These are phyloP conservation scores for Reticulascus tulasneorum DNA, from an alignment of 2,329 filamentous ascomycete genomes.

Conservation along the genomic window DNA sequence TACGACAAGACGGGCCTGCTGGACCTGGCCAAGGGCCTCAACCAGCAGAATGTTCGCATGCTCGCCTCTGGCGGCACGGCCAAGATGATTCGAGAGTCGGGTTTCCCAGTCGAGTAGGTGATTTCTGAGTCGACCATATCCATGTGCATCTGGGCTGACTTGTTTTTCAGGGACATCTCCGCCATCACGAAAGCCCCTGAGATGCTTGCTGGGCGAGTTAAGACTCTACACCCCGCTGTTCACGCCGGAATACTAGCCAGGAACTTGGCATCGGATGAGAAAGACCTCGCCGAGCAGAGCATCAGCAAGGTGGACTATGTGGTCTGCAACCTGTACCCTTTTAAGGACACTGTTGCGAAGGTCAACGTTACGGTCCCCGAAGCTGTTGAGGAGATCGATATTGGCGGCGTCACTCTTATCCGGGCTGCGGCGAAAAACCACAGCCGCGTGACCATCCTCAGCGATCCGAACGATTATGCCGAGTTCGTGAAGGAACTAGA, in stretches of 20 bases:
- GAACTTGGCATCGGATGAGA: conserved; percentile 91
- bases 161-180: conserved; percentile 72
- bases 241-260: conserved; percentile 89
- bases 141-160: not conserved
- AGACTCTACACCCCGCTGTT: conserved; percentile 94
- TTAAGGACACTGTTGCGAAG: conserved; percentile 97
- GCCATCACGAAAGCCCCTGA: conserved; percentile 96
- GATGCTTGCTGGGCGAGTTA: conserved; percentile 81
- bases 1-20: conserved; percentile 97
- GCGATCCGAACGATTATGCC: conserved; percentile 88
- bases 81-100: conserved; percentile 93
- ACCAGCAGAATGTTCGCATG: conserved; percentile 85
- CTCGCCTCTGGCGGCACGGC: conserved; percentile 93
- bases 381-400: conserved; percentile 98
- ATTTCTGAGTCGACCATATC: not conserved
- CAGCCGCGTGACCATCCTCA: conserved; percentile 89
- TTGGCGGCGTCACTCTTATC: conserved; percentile 94
- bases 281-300: conserved; percentile 91
- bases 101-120: conserved; percentile 87
- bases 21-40: conserved; percentile 86
- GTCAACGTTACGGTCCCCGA: conserved; percentile 95
- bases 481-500: conserved; percentile 90
- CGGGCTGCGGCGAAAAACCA: conserved; percentile 98
- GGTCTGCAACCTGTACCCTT: conserved; percentile 98
- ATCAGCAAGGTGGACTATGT: conserved; percentile 95